A percentile compares a stretch with the other conserved stretches of the same genome.
Conservation (phyloP, 768 basidiomycete species). For the Neoboletus brunneissimus region DNA sequence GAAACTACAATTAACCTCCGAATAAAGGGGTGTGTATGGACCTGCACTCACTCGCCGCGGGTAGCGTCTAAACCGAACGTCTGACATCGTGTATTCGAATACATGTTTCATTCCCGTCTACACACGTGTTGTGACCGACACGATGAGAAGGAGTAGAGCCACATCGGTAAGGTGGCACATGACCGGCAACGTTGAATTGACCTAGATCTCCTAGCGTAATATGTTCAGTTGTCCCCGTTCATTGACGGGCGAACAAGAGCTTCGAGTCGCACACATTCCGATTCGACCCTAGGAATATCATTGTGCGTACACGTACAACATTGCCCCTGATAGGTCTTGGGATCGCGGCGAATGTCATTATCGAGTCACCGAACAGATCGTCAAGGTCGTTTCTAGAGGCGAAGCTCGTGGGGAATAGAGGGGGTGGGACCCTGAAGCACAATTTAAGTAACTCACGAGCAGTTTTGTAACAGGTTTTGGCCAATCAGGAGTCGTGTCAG, state of each 20-base stretch:
- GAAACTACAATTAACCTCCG: not conserved
- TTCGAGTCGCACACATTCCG: not conserved
- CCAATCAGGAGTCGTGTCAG: conserved; percentile 1
- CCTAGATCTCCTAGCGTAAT: conserved; percentile 8
- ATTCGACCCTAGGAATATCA: not conserved
- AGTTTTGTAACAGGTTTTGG: not conserved
- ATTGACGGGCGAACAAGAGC: not conserved
- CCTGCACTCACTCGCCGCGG: not conserved
- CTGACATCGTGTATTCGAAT: not conserved
- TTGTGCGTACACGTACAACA: conserved; percentile 10
- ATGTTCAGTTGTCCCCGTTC: not conserved
- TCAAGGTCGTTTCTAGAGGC: not conserved
- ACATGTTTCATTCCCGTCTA: conserved; percentile 10
- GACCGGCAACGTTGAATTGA: not conserved
- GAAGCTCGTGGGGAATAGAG: not conserved
- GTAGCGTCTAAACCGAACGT: not conserved
- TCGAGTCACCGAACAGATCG: not conserved
- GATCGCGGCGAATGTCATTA: not conserved
- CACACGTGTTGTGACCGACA: not conserved
- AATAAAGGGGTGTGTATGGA: no score
- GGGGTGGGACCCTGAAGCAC: not conserved
- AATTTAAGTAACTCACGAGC: not conserved
- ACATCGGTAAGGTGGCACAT: not conserved
- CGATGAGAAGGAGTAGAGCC: not conserved
- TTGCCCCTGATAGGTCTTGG: not conserved